A percentile compares a stretch with the other conserved stretches of the same genome.
phyloP scores from a whole-genome alignment of 1,139 yeast genomes.

The Blastobotrys petasosporus region DNA sequence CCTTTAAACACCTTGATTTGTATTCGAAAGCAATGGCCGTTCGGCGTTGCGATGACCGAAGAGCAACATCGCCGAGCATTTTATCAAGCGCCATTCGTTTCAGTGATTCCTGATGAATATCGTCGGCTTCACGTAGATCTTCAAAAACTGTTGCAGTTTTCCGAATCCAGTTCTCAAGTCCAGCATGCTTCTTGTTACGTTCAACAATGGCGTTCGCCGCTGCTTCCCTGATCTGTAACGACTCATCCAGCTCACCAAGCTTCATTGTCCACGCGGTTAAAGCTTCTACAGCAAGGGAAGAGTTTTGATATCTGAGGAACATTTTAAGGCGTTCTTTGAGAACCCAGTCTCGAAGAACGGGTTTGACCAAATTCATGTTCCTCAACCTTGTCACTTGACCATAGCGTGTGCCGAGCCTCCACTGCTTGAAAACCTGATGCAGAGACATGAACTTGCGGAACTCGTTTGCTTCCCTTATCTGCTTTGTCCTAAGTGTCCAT shows the following conservation, averaged over 20 bases:
- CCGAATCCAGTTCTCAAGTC: not conserved
- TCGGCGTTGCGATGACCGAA: slow-evolving; percentile 2
- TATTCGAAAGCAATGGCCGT: slow-evolving; percentile 11
- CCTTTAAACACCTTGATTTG: not conserved
- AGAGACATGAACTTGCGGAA: slow-evolving; percentile 20
- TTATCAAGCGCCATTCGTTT: not conserved
- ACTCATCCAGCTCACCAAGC: not conserved
- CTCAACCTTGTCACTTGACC: not conserved
- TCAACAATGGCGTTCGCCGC: not conserved
- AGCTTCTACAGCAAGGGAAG: slow-evolving; percentile 4
- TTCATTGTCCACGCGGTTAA: slow-evolving; percentile 14
- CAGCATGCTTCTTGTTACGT: not conserved
- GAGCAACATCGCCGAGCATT: not conserved
- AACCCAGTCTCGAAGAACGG: slow-evolving; percentile 18
- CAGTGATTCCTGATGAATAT: not conserved
- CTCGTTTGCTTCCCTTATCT: slow-evolving; percentile 18
- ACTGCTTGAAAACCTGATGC: slow-evolving; percentile 13
- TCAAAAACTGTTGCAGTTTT: not conserved
- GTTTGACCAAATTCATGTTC: slow-evolving; percentile 9
- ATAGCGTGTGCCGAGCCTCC: slow-evolving; percentile 18
- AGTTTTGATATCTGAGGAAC: slow-evolving; percentile 15
- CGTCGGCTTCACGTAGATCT: not conserved
- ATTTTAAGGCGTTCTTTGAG: slow-evolving; percentile 16
- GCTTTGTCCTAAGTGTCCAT: slow-evolving; percentile 19
- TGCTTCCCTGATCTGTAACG: not conserved